Conservation (phyloP, 2,329 filamentous ascomycete species). For the Claviceps africana region DNA sequence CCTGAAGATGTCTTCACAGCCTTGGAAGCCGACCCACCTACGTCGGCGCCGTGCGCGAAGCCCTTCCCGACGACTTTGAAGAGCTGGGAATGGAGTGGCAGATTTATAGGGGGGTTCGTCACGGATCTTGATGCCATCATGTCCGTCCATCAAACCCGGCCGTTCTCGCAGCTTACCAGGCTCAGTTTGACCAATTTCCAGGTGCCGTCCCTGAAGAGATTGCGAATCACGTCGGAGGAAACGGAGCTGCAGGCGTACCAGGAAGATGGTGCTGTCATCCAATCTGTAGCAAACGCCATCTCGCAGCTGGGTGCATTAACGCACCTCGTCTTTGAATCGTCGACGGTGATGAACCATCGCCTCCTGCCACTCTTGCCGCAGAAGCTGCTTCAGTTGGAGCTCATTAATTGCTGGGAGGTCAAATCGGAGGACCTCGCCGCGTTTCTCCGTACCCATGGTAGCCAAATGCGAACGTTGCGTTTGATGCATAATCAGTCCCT, state of each 20-base stretch:
- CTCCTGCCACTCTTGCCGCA: conserved; percentile 57
- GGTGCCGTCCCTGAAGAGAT: conserved; percentile 31
- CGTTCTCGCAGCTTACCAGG: conserved; percentile 42
- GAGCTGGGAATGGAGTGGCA: conserved; percentile 49
- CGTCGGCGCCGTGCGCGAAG: conserved; percentile 20
- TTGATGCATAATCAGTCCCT: conserved; percentile 70
- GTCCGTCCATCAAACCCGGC: conserved; percentile 36
- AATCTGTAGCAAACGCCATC: conserved; percentile 20
- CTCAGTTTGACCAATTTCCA: conserved; percentile 52
- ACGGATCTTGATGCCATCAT: conserved; percentile 33
- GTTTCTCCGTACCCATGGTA: conserved; percentile 56
- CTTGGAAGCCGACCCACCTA: conserved; percentile 37
- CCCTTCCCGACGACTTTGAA: conserved; percentile 23
- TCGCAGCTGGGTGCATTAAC: conserved; percentile 45
- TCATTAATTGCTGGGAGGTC: conserved; percentile 69
- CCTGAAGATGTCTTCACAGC: conserved; percentile 49
- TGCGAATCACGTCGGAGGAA: conserved; percentile 21
- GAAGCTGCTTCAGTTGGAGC: conserved; percentile 50
- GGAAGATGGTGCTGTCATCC: conserved; percentile 29
- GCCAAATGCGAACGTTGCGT: conserved; percentile 49
- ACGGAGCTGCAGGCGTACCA: conserved; percentile 19
- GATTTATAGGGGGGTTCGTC: conserved; percentile 32
- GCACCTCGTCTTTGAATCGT: conserved; percentile 61
- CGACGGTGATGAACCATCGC: conserved; percentile 52
- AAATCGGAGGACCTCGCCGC: conserved; percentile 48